Evolutionary conservation across 2,329 filamentous ascomycete genomes (phyloP).

Genomic region (Fusarium ramigenum): DNA sequence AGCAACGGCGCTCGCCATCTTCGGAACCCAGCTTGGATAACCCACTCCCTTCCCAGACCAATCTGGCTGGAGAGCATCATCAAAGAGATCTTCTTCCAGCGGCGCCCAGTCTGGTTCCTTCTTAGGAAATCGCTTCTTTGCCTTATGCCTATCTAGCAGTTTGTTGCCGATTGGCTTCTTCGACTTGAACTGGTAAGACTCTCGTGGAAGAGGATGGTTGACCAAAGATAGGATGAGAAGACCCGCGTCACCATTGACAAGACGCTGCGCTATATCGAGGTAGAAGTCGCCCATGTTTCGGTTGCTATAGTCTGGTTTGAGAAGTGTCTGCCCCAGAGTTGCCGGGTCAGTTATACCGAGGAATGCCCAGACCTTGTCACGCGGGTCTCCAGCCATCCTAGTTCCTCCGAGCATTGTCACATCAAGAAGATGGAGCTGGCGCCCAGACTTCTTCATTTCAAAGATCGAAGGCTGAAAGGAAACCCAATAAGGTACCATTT

Average conservation of each 20-base stretch:
- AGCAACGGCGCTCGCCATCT: constrained; percentile 14
- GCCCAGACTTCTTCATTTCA: not conserved
- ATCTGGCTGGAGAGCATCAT: not conserved
- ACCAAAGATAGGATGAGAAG: constrained; percentile 1
- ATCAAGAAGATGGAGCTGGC: not conserved
- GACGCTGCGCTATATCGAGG: constrained; percentile 3
- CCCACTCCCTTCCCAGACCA: not conserved
- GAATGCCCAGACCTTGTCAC: constrained; percentile 20
- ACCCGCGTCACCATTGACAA: not conserved
- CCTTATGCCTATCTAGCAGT: not conserved
- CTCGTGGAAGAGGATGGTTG: constrained; percentile 1
- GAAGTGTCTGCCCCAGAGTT: not conserved
- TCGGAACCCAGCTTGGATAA: constrained; percentile 9
- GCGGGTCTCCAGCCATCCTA: constrained; percentile 8
- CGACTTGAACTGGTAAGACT: constrained; percentile 9
- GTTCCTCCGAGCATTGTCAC: constrained; percentile 12
- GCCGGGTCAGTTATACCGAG: not conserved
- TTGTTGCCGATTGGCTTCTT: constrained; percentile 4
- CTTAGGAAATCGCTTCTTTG: not conserved
- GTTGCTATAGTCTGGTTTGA: constrained; percentile 1
- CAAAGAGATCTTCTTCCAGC: constrained; percentile 6
- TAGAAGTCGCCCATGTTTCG: constrained; percentile 18
- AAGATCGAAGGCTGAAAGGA: constrained; percentile 19
- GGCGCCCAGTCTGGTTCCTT: not conserved
- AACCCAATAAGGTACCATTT: not conserved